These are phyloP conservation scores for Fragilaria crotonensis DNA, from an alignment of 108 stramenopile genomes.

Conservation along the genomic window DNA sequence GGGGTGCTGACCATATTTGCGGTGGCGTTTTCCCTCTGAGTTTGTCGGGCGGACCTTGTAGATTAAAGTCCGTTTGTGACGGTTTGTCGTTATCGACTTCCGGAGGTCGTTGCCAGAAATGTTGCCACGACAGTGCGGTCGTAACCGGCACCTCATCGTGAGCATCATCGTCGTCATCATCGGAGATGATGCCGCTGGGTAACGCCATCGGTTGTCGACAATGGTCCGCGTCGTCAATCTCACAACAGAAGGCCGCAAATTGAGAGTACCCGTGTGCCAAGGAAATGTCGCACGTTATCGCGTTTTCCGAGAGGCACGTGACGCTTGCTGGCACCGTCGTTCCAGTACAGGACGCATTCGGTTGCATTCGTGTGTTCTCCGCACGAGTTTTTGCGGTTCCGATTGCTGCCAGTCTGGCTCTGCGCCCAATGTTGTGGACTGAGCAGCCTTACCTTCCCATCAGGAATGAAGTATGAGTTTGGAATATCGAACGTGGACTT, in stretches of 20 bases:
- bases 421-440: constrained; percentile 24
- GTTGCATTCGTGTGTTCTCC: too few species aligned
- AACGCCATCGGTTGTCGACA: not conserved
- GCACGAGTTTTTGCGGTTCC: not conserved
- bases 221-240: not conserved
- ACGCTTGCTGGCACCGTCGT: too few species aligned
- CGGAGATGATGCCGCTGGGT: not conserved
- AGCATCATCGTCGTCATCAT: constrained; percentile 1
- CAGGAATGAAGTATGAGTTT: constrained; percentile 28
- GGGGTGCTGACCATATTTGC: too few species aligned
- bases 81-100: too few species aligned
- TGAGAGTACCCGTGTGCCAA: constrained; percentile 13
- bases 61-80: too few species aligned
- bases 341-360: too few species aligned
- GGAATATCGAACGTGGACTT: constrained; percentile 17
- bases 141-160: not conserved
- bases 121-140: too few species aligned
- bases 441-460: not conserved
- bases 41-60: too few species aligned
- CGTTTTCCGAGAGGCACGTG: constrained; percentile 12
- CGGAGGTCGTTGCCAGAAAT: too few species aligned
- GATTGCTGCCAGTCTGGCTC: not conserved
- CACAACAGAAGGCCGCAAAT: constrained; percentile 12
- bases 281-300: constrained; percentile 12
- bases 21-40: too few species aligned